Percentiles rank a stretch among this genome's conserved stretches.
phyloP scores from a whole-genome alignment of 2,329 filamentous ascomycete genomes.

The Diaporthe amygdali region DNA sequence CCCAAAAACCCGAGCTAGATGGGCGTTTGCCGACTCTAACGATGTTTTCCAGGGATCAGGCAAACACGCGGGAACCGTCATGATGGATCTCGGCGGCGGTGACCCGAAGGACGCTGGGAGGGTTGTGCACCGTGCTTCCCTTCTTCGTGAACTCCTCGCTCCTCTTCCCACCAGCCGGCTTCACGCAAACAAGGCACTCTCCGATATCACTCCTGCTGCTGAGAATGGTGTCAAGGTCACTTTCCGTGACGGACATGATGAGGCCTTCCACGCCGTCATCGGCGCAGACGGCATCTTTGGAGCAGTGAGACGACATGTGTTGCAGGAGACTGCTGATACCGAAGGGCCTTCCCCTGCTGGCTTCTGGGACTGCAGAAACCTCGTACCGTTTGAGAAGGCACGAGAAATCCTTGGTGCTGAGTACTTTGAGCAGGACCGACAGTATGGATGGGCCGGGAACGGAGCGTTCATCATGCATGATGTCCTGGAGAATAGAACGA shows the following conservation, averaged over 20 bases:
- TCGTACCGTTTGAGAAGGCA: conserved; percentile 27
- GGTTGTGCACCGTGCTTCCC: conserved; percentile 30
- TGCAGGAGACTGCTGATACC: conserved; percentile 16
- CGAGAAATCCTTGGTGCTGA: conserved; percentile 17
- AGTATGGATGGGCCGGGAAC: conserved; percentile 28
- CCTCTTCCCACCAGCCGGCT: conserved; percentile 25
- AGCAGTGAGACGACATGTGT: conserved; percentile 27
- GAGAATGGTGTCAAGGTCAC: conserved; percentile 7
- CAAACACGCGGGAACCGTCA: conserved; percentile 16
- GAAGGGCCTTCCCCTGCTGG: conserved; percentile 21
- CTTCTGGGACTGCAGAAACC: conserved; percentile 26
- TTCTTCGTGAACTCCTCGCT: conserved; percentile 29
- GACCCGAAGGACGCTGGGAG: conserved; percentile 2
- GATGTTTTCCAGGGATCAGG: conserved; percentile 24
- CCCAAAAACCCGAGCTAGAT: not conserved
- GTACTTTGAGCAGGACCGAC: conserved; percentile 25
- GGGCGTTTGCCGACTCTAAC: not conserved
- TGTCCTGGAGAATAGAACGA: conserved; percentile 25
- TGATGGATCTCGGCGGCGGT: conserved; percentile 25
- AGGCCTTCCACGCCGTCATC: conserved; percentile 28
- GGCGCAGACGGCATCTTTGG: conserved; percentile 32
- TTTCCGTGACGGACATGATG: conserved; percentile 27
- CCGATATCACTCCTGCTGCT: not conserved
- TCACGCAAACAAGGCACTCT: conserved; percentile 27
- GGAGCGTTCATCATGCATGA: conserved; percentile 28